A percentile compares a stretch with the other conserved stretches of the same genome.
phyloP scores from a whole-genome alignment of 2,329 filamentous ascomycete species.

The Fonsecaea monophora region DNA sequence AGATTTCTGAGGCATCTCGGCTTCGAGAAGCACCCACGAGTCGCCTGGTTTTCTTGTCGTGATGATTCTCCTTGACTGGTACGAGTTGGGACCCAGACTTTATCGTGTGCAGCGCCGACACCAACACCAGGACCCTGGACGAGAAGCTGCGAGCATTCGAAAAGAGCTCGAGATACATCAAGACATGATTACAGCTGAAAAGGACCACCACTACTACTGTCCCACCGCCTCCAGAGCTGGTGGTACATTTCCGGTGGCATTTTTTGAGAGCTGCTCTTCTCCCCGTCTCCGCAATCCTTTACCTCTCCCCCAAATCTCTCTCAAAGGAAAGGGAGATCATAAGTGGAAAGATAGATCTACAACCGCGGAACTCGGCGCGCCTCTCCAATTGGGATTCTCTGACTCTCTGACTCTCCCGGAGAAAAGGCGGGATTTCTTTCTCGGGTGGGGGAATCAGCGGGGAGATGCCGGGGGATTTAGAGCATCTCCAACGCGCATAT shows the following conservation, averaged over 20 bases:
- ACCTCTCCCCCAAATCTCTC: neutral
- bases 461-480: neutral
- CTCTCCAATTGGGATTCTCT: neutral
- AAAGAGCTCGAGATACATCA: neutral
- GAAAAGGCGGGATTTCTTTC: neutral
- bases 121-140: neutral
- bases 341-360: neutral
- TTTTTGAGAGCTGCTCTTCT: neutral
- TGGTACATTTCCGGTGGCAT: neutral
- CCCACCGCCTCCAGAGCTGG: neutral
- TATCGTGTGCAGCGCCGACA: neutral
- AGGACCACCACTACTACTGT: neutral
- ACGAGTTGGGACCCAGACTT: neutral
- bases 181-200: neutral
- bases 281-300: neutral
- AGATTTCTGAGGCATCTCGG: slow-evolving; percentile 8
- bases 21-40: neutral
- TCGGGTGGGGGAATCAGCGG: neutral
- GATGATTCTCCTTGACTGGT: neutral
- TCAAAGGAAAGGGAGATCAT: neutral
- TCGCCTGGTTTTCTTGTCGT: neutral
- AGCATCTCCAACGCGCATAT: neutral
- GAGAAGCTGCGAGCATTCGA: neutral
- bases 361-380: neutral
- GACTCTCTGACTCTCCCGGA: neutral